A percentile compares a stretch with the other conserved stretches of the same genome.
phyloP scores from a whole-genome alignment of 768 basidiomycete genomes.

The Termitomyces sp. region DNA sequence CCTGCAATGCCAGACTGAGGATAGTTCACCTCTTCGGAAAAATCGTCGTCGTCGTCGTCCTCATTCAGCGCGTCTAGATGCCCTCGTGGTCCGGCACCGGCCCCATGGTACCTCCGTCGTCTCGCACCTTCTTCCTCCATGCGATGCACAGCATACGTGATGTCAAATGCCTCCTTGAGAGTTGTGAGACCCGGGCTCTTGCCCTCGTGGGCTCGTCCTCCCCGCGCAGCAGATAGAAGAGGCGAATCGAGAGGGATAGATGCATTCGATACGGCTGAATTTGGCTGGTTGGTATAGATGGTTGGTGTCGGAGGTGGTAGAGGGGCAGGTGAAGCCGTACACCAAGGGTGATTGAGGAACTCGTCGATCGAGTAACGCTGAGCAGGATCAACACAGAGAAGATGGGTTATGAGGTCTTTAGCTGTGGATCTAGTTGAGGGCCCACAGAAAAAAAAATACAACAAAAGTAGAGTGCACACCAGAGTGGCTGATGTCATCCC shows the following conservation, averaged over 20 bases:
- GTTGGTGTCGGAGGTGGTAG: slow-evolving; percentile 67
- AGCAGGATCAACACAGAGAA: slow-evolving; percentile 93
- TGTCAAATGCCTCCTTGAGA: slow-evolving; percentile 97
- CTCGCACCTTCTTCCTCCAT: slow-evolving; percentile 99
- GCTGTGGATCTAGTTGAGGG: slow-evolving; percentile 44
- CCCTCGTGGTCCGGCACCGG: slow-evolving; percentile 71
- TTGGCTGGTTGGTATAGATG: slow-evolving; percentile 39
- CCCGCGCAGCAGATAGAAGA: slow-evolving; percentile 75
- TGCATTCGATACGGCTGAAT: slow-evolving; percentile 25
- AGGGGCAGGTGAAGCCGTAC: slow-evolving; percentile 64
- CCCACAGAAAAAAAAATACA: neutral
- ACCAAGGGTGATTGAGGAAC: slow-evolving; percentile 97
- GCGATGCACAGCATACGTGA: slow-evolving; percentile 97
- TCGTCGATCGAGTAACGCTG: slow-evolving; percentile 98
- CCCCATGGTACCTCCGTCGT: slow-evolving; percentile 76
- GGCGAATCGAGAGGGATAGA: slow-evolving; percentile 81
- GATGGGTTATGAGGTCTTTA: slow-evolving; percentile 92
- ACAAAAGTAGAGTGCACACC: slow-evolving; percentile 45
- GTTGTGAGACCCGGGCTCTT: slow-evolving; percentile 91
- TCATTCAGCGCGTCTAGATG: slow-evolving; percentile 89
- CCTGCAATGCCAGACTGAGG: slow-evolving; percentile 11
- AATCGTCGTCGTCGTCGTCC: slow-evolving; percentile 79
- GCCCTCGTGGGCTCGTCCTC: slow-evolving; percentile 65
- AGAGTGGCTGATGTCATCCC: slow-evolving; percentile 89
- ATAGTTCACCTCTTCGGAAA: slow-evolving; percentile 35